Percentiles rank a stretch among this genome's conserved stretches.
These are phyloP conservation scores for Geotrichum phurueaensis DNA, from an alignment of 1,139 yeast species.

Conservation along the genomic window DNA sequence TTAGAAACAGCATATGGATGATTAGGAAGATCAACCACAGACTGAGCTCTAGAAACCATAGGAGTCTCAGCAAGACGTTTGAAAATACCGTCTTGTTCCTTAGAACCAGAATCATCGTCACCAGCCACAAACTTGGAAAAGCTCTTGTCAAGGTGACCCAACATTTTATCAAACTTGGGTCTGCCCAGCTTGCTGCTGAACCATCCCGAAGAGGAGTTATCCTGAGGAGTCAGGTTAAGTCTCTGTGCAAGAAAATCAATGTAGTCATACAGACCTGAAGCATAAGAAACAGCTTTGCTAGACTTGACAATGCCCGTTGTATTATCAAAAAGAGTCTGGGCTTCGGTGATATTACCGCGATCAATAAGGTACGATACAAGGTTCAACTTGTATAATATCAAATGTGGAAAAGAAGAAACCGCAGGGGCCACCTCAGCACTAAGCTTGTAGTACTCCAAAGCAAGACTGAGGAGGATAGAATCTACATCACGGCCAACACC, in stretches of 20 bases:
- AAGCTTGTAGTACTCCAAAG: conserved; percentile 54
- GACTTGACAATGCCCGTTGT: conserved; percentile 44
- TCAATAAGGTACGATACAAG: conserved; percentile 65
- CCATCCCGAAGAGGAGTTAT: conserved; percentile 50
- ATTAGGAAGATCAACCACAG: conserved; percentile 8
- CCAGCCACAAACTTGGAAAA: conserved; percentile 86
- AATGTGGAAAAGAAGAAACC: conserved; percentile 41
- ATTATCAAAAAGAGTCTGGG: conserved; percentile 55
- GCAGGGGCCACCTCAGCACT: conserved; percentile 29
- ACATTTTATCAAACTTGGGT: conserved; percentile 78
- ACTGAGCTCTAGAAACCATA: conserved; percentile 16
- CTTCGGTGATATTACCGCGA: conserved; percentile 49
- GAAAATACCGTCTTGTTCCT: conserved; percentile 52
- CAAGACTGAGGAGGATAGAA: conserved; percentile 54
- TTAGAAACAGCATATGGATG: background rate
- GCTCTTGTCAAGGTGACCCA: conserved; percentile 78
- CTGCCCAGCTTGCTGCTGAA: conserved; percentile 57
- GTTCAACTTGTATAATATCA: conserved; percentile 50
- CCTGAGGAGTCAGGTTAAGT: conserved; percentile 29
- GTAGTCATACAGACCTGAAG: conserved; percentile 37
- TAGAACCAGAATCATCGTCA: conserved; percentile 44
- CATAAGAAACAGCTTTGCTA: conserved; percentile 40
- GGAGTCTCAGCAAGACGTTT: conserved; percentile 47
- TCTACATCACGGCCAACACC: conserved; percentile 36
- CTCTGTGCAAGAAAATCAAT: conserved; percentile 34